Conservation (phyloP, 1,284 basidiomycete species). For the Cryptococcus sp. region DNA sequence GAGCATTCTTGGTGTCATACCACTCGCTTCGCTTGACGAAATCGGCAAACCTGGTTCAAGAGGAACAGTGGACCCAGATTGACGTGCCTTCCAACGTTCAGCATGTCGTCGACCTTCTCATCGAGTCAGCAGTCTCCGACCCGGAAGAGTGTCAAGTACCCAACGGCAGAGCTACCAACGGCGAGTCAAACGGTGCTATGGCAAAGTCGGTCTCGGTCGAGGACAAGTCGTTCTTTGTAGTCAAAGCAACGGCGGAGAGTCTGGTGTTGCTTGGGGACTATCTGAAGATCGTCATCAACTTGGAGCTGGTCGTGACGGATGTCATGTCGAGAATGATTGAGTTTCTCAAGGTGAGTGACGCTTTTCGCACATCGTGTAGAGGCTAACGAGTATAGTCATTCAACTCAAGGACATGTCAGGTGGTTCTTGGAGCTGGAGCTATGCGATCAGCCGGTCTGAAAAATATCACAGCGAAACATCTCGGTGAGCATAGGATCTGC, state of each 20-base stretch:
- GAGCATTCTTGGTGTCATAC: constrained; percentile 76
- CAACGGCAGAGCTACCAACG: constrained; percentile 3
- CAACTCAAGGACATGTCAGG: constrained; percentile 97
- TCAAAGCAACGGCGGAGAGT: constrained; percentile 75
- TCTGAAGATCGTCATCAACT: constrained; percentile 77
- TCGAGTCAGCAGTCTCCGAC: constrained; percentile 77
- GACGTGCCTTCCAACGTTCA: constrained; percentile 68
- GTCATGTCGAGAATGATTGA: constrained; percentile 90
- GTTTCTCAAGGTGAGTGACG: constrained; percentile 64
- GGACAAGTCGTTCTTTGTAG: constrained; percentile 73
- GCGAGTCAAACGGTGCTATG: constrained; percentile 6
- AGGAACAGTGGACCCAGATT: constrained; percentile 55
- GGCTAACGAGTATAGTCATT: constrained; percentile 65
- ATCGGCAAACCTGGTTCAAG: constrained; percentile 73
- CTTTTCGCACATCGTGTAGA: background rate
- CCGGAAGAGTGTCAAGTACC: constrained; percentile 57
- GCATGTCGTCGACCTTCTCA: constrained; percentile 63
- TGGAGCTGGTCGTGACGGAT: constrained; percentile 85
- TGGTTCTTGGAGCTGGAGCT: constrained; percentile 93
- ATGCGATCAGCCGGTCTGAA: constrained; percentile 96
- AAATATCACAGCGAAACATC: constrained; percentile 97
- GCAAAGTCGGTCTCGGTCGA: constrained; percentile 74
- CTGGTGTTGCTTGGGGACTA: constrained; percentile 78
- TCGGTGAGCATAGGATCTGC: constrained; percentile 55
- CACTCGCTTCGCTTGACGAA: constrained; percentile 75